These are phyloP conservation scores for Diplocarpon mali DNA, from an alignment of 2,329 filamentous ascomycete genomes.

Conservation along the genomic window DNA sequence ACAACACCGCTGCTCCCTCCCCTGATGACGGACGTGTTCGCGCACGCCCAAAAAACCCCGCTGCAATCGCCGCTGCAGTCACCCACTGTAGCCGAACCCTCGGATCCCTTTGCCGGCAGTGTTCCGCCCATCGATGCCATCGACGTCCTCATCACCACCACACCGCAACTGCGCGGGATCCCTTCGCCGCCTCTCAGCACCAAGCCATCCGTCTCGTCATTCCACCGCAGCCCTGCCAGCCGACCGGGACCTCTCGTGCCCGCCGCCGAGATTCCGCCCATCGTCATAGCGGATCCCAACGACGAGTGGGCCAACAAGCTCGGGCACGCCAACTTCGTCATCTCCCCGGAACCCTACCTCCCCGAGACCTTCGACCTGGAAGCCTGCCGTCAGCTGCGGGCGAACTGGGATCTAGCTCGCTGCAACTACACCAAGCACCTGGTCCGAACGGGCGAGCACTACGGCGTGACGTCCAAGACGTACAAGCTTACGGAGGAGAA, in stretches of 20 bases:
- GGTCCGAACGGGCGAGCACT: slow-evolving; percentile 80
- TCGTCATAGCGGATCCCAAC: slow-evolving; percentile 56
- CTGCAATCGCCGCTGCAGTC: slow-evolving; percentile 78
- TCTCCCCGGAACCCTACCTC: slow-evolving; percentile 69
- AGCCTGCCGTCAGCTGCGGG: slow-evolving; percentile 52
- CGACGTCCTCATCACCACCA: no score
- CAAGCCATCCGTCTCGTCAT: slow-evolving; percentile 67
- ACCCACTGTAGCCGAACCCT: slow-evolving; percentile 57
- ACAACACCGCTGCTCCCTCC: slow-evolving; percentile 81
- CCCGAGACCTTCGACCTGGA: slow-evolving; percentile 46
- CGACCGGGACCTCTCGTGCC: slow-evolving; percentile 37
- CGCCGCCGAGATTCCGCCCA: slow-evolving; percentile 46
- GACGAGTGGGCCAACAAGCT: slow-evolving; percentile 79
- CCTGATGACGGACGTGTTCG: slow-evolving; percentile 47
- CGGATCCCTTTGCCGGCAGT: slow-evolving; percentile 29
- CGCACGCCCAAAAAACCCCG: slow-evolving; percentile 38
- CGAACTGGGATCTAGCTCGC: slow-evolving; percentile 74
- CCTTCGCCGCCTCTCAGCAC: slow-evolving; percentile 66
- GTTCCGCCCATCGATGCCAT: slow-evolving; percentile 34
- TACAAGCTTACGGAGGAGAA: slow-evolving; percentile 80
- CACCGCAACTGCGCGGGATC: slow-evolving; percentile 34
- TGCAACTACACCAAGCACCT: slow-evolving; percentile 84
- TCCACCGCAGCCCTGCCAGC: slow-evolving; percentile 37
- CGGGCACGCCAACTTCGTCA: slow-evolving; percentile 89
- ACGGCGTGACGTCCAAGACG: slow-evolving; percentile 79